Evolutionary conservation across 2,329 filamentous ascomycete genomes (phyloP).

Genomic region (Phyllosticta citriasiana): DNA sequence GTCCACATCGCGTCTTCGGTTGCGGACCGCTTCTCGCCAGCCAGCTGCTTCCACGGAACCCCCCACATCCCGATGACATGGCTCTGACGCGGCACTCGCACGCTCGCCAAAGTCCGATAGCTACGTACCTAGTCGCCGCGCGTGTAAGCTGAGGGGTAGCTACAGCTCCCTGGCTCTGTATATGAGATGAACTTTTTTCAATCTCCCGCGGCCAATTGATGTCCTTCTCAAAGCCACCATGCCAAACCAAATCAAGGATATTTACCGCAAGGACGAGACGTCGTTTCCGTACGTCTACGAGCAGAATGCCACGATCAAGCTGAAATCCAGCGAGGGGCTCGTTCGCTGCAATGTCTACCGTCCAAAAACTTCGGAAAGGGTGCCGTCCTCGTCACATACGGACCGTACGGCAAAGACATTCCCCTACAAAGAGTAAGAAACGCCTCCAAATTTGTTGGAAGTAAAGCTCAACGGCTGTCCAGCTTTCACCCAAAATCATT

Average conservation of each 20-base stretch:
- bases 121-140: background rate
- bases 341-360: slow-evolving; percentile 44
- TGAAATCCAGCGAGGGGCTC: slow-evolving; percentile 32
- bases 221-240: background rate
- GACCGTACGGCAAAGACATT: slow-evolving; percentile 60
- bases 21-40: background rate
- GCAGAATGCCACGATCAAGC: slow-evolving; percentile 37
- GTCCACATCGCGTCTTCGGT: background rate
- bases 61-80: background rate
- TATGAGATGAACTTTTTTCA: background rate
- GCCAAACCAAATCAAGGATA: slow-evolving; percentile 20
- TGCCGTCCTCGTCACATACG: slow-evolving; percentile 59
- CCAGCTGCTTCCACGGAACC: background rate
- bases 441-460: background rate
- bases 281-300: slow-evolving; percentile 38
- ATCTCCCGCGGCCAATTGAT: background rate
- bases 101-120: background rate
- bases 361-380: slow-evolving; percentile 33
- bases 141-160: background rate
- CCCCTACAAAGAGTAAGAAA: slow-evolving; percentile 43
- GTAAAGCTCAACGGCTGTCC: background rate
- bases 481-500: slow-evolving; percentile 44
- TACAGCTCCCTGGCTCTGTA: background rate
- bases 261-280: slow-evolving; percentile 23
- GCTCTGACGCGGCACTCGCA: background rate